phyloP scores from a whole-genome alignment of 2,329 filamentous ascomycete species.

The Ophiostoma sp. region DNA sequence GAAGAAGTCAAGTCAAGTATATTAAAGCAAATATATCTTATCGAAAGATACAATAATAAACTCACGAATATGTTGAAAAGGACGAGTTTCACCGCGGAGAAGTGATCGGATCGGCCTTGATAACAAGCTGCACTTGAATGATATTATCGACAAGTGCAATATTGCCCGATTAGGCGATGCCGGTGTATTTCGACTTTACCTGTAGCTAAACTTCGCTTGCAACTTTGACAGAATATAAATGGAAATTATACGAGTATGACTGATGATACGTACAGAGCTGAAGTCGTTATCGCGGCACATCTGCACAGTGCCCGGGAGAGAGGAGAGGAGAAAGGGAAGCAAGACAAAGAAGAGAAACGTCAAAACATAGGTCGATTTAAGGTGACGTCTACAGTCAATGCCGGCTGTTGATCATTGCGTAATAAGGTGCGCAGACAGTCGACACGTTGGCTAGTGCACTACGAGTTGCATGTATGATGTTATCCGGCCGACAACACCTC shows the following conservation, averaged over 20 bases:
- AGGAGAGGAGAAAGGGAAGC: too few species aligned
- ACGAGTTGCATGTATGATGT: background rate
- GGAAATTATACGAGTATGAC: background rate
- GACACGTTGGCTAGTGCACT: background rate
- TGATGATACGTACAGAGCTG: background rate
- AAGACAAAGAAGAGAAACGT: background rate
- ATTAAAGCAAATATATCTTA: too few species aligned
- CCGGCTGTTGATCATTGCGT: slow-evolving; percentile 18
- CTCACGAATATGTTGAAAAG: too few species aligned
- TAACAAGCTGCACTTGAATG: background rate
- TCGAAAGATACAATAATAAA: too few species aligned
- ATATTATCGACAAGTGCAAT: background rate
- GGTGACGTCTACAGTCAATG: background rate
- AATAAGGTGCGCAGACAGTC: slow-evolving; percentile 13
- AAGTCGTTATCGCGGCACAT: background rate
- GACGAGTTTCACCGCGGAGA: background rate
- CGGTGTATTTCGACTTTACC: slow-evolving; percentile 3
- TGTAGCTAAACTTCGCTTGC: background rate
- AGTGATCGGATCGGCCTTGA: background rate
- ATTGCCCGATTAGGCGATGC: slow-evolving; percentile 10
- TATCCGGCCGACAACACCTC: background rate
- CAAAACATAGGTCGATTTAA: background rate
- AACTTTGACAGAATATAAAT: background rate
- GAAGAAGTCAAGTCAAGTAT: too few species aligned
- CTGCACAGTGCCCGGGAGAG: background rate